phyloP scores from a whole-genome alignment of 2,329 filamentous ascomycete species.

The Fusarium sp. region DNA sequence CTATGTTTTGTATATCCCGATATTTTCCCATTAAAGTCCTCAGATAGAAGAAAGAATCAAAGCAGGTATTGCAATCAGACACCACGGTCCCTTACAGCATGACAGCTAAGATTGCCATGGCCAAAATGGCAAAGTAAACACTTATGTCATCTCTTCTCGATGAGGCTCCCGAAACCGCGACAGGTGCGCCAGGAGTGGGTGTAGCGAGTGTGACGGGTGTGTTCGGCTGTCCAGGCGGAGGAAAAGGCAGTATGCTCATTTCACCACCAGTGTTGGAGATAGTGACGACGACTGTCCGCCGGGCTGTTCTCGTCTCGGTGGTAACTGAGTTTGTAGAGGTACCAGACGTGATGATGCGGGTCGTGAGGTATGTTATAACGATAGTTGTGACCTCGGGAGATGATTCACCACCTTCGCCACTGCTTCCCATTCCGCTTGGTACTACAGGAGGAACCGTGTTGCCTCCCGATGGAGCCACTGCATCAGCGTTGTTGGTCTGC shows the following conservation, averaged over 20 bases:
- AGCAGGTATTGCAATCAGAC: not conserved
- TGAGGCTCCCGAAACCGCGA: constrained; percentile 12
- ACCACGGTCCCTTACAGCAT: constrained; percentile 18
- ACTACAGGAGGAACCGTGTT: constrained; percentile 18
- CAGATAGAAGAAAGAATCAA: not conserved
- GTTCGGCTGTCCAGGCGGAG: constrained; percentile 5
- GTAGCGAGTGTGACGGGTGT: constrained; percentile 5
- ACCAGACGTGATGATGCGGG: constrained; percentile 24
- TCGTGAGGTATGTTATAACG: constrained; percentile 35
- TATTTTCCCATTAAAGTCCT: constrained; percentile 2
- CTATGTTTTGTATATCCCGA: constrained; percentile 8
- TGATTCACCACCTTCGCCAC: not conserved
- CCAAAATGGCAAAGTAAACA: constrained; percentile 24
- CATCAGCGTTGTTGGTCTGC: constrained; percentile 6
- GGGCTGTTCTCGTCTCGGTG: constrained; percentile 25
- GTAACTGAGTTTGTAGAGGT: constrained; percentile 16
- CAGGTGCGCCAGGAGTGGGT: constrained; percentile 30
- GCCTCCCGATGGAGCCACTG: not conserved
- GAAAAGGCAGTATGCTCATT: constrained; percentile 22
- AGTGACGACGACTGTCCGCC: constrained; percentile 31
- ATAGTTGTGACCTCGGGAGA: constrained; percentile 20
- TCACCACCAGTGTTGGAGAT: constrained; percentile 4
- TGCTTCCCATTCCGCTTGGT: constrained; percentile 7
- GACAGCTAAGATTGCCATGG: constrained; percentile 22
- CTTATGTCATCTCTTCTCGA: constrained; percentile 29